Evolutionary conservation across 179 eudicot genomes (phyloP).

Genomic region (Spinacia oleracea): DNA sequence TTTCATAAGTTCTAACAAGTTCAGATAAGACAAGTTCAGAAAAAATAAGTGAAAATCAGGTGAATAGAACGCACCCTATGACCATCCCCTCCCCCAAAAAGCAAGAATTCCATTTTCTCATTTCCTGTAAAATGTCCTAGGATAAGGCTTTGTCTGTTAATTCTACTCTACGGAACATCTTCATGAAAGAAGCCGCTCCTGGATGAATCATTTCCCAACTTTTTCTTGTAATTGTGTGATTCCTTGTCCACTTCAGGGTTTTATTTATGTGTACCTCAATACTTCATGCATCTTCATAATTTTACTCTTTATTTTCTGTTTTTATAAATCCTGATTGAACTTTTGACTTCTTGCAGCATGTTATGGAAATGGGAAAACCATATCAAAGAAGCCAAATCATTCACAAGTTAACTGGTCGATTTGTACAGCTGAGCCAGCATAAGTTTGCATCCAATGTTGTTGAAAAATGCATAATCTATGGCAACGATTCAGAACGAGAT

Average conservation of each 20-base stretch:
- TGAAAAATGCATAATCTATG: constrained; percentile 46
- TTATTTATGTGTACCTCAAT: background rate
- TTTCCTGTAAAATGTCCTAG: too few species aligned
- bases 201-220: background rate
- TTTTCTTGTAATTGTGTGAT: background rate
- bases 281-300: background rate
- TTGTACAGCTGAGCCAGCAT: constrained; percentile 49
- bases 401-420: constrained; percentile 34
- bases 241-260: background rate
- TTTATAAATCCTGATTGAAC: background rate
- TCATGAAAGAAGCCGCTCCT: too few species aligned
- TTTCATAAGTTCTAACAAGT: too few species aligned
- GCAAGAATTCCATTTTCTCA: too few species aligned
- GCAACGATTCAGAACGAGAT: constrained; percentile 32
- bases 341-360: constrained; percentile 33
- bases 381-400: constrained; percentile 43
- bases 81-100: too few species aligned
- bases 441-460: constrained; percentile 53
- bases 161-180: too few species aligned
- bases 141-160: too few species aligned
- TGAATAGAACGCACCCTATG: too few species aligned
- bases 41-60: too few species aligned
- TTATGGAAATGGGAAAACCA: constrained; percentile 46
- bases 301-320: background rate
- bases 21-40: too few species aligned